A percentile compares a stretch with the other conserved stretches of the same genome.
phyloP scores from a whole-genome alignment of 164 flowering plant genomes.

The Stephania japonica region DNA sequence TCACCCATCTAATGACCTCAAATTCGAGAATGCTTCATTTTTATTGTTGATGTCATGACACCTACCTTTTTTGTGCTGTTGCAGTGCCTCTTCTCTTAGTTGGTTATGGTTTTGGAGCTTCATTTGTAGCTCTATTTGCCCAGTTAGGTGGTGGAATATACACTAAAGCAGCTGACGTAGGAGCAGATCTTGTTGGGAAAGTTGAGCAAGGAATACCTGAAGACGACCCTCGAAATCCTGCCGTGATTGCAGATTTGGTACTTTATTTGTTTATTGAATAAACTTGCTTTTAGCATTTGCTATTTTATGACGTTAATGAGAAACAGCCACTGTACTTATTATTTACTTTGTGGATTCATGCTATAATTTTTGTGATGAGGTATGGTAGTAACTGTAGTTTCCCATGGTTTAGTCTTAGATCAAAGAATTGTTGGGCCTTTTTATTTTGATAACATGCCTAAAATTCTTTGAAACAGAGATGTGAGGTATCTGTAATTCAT shows the following conservation, averaged over 20 bases:
- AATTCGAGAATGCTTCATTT: background rate
- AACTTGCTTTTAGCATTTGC: background rate
- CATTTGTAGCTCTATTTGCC: conserved; percentile 98
- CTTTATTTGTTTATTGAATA: background rate
- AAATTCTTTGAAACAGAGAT: background rate
- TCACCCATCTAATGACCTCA: background rate
- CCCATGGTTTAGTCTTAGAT: background rate
- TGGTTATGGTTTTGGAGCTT: conserved; percentile 99
- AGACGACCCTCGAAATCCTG: conserved; percentile 99
- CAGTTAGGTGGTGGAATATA: conserved; percentile 99
- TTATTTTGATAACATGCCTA: background rate
- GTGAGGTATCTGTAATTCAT: background rate
- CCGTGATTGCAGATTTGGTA: conserved; percentile 99
- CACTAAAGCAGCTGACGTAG: conserved; percentile 99
- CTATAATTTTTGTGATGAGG: background rate
- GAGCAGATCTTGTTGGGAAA: conserved; percentile 99
- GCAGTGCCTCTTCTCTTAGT: conserved; percentile 98
- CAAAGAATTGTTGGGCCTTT: background rate
- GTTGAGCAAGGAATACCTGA: conserved; percentile 99
- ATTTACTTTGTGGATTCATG: background rate
- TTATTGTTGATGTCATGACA: background rate
- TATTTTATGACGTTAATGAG: background rate
- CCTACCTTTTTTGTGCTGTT: conserved; percentile 13
- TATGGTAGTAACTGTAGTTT: background rate
- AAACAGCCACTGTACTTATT: conserved; percentile 1